Percentiles rank a stretch among this genome's conserved stretches.
These are phyloP conservation scores for Wickerhamiella vanderwaltii DNA, from an alignment of 805 yeast species.

Conservation along the genomic window DNA sequence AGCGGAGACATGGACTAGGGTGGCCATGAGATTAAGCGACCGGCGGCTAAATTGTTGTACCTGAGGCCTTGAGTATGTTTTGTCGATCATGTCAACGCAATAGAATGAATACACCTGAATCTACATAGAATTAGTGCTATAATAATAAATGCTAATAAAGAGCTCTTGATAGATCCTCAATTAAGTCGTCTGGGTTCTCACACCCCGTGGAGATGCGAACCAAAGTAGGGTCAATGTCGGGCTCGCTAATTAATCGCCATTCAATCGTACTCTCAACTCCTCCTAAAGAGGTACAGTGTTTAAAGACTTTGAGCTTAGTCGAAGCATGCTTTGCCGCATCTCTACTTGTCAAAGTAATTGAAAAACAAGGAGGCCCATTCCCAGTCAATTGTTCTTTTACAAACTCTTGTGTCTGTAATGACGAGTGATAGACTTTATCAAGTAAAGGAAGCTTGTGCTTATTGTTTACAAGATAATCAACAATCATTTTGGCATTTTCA, in stretches of 20 bases:
- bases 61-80: too few relatives aligned
- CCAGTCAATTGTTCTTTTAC: conserved; percentile 49
- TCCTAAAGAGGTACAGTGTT: conserved; percentile 88
- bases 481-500: conserved; percentile 48
- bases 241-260: conserved; percentile 74
- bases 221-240: conserved; percentile 41
- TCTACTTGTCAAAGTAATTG: conserved; percentile 41
- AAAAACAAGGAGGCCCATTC: conserved; percentile 66
- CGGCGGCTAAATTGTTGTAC: too few relatives aligned
- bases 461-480: conserved; percentile 44
- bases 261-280: conserved; percentile 86
- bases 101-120: too few relatives aligned
- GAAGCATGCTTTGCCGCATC: conserved; percentile 39
- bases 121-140: too few relatives aligned
- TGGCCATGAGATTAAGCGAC: too few relatives aligned
- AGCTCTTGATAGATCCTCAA: conserved; percentile 58
- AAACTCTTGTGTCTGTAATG: conserved; percentile 59
- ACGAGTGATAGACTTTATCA: conserved; percentile 51
- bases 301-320: conserved; percentile 34
- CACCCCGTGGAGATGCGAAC: conserved; percentile 71
- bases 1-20: too few relatives aligned
- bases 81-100: too few relatives aligned
- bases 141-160: too few relatives aligned
- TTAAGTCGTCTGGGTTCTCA: conserved; percentile 66
- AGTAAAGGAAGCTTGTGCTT: conserved; percentile 38